These are phyloP conservation scores for Mycena indigotica DNA, from an alignment of 768 basidiomycete species.

Conservation along the genomic window DNA sequence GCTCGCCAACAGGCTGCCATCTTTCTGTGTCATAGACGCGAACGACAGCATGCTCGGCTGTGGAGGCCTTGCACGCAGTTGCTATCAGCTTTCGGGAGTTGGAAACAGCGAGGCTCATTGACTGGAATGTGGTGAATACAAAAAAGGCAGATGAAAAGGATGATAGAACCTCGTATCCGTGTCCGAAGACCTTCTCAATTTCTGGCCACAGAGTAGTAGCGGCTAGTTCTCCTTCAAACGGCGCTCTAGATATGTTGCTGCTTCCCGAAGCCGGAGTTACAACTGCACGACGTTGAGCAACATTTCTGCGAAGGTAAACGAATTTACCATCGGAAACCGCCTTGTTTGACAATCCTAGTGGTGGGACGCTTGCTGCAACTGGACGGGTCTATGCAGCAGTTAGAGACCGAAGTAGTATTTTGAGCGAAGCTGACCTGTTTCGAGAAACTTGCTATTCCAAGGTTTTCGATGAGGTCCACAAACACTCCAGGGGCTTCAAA, in stretches of 20 bases:
- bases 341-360: constrained; percentile 93
- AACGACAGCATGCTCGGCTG: constrained; percentile 85
- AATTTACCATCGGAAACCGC: constrained; percentile 70
- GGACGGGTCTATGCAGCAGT: constrained; percentile 61
- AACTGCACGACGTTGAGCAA: too few species aligned
- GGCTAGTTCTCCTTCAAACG: constrained; percentile 91
- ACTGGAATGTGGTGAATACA: constrained; percentile 44
- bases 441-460: constrained; percentile 49
- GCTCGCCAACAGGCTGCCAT: constrained; percentile 71
- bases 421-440: constrained; percentile 46
- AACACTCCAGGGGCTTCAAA: constrained; percentile 91
- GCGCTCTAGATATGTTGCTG: constrained; percentile 38
- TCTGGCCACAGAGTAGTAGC: constrained; percentile 94
- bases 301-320: not conserved
- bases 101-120: constrained; percentile 79
- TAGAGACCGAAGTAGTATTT: constrained; percentile 3
- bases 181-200: constrained; percentile 94
- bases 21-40: constrained; percentile 75
- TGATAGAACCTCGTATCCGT: constrained; percentile 85
- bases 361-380: constrained; percentile 85
- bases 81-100: constrained; percentile 71
- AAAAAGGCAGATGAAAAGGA: not conserved
- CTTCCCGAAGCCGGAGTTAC: constrained; percentile 12
- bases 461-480: constrained; percentile 58
- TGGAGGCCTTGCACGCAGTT: constrained; percentile 88